Evolutionary conservation across 768 basidiomycete species (phyloP), one percentile per base, ranked within the genome.

Genomic region (Nevesoporus exiguus): DNA sequence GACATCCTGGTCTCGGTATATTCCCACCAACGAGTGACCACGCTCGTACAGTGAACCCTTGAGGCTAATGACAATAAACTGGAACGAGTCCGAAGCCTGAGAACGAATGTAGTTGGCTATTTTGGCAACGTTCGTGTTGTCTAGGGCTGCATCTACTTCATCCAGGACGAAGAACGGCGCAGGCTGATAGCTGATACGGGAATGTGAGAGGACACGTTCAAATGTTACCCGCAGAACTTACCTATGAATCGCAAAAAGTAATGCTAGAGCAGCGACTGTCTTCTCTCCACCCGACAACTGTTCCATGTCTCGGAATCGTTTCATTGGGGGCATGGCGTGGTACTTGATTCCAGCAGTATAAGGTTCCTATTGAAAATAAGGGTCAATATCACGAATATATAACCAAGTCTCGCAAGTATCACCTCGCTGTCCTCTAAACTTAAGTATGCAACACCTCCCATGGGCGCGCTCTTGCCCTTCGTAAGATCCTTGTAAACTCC

Each of bases 311-410:
- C 95, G 82, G 80, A 98, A 98, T 2, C 94, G 89, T 70, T 99
- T 99, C 88, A 98, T 96, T 0, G 97, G 97, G 0, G 97, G 97
- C 97, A 98, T 99, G 1, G 96, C 95, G 66, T 98, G 96, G 68
- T 98, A 98, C 71, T 97, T 98, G 75, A 99, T 92, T 50, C 97
- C 93, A 34, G 82, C 85, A 21, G 76, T 77, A 59, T 93, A 93
- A 1, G 92, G 91, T 72, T 91, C 89, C 89, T 90, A 57, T 48
- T 39, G n/a, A 52, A 39, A 14, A 43, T 19, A n/a, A 42, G 13
- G 17, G 36, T 64, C 14, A 57, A 56, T 39, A 36, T 46, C 11
- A 8, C 9, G 9, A 29, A 33, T 40, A 47, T 30, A 39, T 25
- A 44, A 2, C 3, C 69, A 68, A 24, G 64, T 70, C 63, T 72